A percentile compares a stretch with the other conserved stretches of the same genome.
Conservation (phyloP, 164 flowering plant species). For the Tetracentron sinense region DNA sequence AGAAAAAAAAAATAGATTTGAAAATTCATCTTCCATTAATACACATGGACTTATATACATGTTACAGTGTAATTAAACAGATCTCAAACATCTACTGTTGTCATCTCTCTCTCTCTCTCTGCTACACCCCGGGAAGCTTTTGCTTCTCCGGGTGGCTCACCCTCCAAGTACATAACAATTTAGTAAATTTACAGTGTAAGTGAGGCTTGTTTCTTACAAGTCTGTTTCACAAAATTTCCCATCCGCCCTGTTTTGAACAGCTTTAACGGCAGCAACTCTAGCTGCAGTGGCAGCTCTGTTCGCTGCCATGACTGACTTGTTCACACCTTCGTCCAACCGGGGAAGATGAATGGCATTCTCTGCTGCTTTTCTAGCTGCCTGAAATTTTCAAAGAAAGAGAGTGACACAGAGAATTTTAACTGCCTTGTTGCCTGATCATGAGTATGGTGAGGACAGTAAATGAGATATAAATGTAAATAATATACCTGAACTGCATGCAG, state of each 20-base stretch:
- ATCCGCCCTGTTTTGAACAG: constrained; percentile 83
- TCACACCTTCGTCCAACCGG: constrained; percentile 75
- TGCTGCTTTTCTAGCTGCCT: constrained; percentile 83
- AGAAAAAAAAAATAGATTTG: constrained; percentile 9
- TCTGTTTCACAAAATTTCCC: constrained; percentile 63
- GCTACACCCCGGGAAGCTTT: constrained; percentile 49
- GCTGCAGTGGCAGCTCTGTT: constrained; percentile 94
- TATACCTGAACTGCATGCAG: constrained; percentile 76
- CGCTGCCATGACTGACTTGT: constrained; percentile 71
- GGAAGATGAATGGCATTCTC: constrained; percentile 62
- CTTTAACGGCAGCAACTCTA: constrained; percentile 90
- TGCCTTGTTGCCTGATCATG: not conserved
- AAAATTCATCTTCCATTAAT: constrained; percentile 40
- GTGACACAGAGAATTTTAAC: not conserved
- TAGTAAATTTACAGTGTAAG: constrained; percentile 24
- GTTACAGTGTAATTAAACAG: constrained; percentile 41
- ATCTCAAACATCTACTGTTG: no score
- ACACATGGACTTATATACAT: constrained; percentile 49
- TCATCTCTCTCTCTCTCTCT: constrained; percentile 21
- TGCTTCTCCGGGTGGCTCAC: constrained; percentile 34
- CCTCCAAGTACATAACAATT: constrained; percentile 14
- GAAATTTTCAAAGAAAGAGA: constrained; percentile 9
- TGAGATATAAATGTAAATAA: not conserved
- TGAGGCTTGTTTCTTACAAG: constrained; percentile 21
- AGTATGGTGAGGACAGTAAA: not conserved